Percentiles rank a stretch among this genome's conserved stretches.
Evolutionary conservation across 108 stramenopile species (phyloP).

Genomic region (Fragilariopsis cylindrus): DNA sequence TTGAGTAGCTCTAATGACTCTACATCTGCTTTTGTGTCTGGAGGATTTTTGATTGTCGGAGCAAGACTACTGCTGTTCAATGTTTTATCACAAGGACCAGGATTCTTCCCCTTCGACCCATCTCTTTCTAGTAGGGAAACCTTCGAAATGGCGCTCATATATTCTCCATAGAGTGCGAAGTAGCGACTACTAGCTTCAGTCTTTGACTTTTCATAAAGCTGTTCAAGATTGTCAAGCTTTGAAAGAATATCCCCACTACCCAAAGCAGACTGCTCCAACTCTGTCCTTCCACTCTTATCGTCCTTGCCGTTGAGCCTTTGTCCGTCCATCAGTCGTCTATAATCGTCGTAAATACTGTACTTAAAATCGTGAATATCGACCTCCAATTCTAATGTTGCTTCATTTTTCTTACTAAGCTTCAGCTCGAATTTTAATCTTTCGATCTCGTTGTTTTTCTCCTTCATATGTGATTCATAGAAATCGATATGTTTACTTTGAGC

Average conservation of each 20-base stretch:
- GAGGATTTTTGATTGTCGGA: background rate
- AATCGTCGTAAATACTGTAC: slow-evolving; percentile 18
- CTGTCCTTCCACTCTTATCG: background rate
- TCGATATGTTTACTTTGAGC: slow-evolving; percentile 4
- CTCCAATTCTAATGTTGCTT: slow-evolving; percentile 26
- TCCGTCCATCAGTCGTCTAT: slow-evolving; percentile 15
- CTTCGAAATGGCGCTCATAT: background rate
- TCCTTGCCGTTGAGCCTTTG: slow-evolving; percentile 10
- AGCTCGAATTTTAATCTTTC: slow-evolving; percentile 12
- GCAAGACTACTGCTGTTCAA: background rate
- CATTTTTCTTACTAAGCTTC: slow-evolving; percentile 11
- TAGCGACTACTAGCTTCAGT: slow-evolving; percentile 4
- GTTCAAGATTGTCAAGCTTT: slow-evolving; percentile 25
- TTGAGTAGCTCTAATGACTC: background rate
- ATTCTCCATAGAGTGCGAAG: slow-evolving; percentile 11
- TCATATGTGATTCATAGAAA: slow-evolving; percentile 7
- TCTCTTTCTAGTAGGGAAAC: background rate
- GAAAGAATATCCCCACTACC: background rate
- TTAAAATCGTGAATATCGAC: slow-evolving; percentile 34
- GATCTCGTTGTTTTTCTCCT: background rate
- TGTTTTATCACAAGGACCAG: background rate
- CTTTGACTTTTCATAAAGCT: slow-evolving; percentile 3
- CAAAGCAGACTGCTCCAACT: no score
- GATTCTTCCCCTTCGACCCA: no score
- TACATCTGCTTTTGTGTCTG: background rate